phyloP scores from a whole-genome alignment of 2,329 filamentous ascomycete genomes.

The Huntiella bhutanensis region DNA sequence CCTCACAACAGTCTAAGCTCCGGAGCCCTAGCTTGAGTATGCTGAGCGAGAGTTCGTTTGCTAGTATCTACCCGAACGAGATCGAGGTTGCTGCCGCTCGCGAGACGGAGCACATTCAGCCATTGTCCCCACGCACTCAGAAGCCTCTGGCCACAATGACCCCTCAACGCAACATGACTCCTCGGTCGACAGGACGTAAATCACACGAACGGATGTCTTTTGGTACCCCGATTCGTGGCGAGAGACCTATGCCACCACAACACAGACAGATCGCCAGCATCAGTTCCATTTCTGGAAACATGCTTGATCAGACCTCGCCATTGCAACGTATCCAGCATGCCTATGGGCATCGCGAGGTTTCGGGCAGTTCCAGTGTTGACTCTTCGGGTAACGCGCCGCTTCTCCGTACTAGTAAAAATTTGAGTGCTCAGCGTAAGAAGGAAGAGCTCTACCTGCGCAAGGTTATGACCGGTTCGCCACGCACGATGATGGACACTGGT shows the following conservation, averaged over 20 bases:
- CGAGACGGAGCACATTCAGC: conserved; percentile 1
- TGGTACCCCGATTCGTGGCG: conserved; percentile 5
- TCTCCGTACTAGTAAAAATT: conserved; percentile 18
- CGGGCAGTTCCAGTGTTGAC: conserved; percentile 15
- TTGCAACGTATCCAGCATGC: conserved; percentile 28
- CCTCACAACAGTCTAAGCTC: conserved; percentile 17
- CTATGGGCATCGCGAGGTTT: conserved; percentile 13
- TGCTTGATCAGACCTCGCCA: conserved; percentile 28
- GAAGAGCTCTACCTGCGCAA: conserved; percentile 20
- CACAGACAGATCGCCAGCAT: conserved; percentile 13
- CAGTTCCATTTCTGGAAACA: conserved; percentile 23
- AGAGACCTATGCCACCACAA: not conserved
- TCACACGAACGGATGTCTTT: not conserved
- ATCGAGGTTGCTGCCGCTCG: not conserved
- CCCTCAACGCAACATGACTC: conserved; percentile 2
- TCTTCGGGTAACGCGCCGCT: conserved; percentile 12
- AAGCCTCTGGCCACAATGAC: not conserved
- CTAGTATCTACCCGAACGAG: conserved; percentile 38
- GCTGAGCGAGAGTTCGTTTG: conserved; percentile 48
- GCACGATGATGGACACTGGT: conserved; percentile 24
- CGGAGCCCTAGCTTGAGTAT: conserved; percentile 43
- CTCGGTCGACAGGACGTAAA: conserved; percentile 1
- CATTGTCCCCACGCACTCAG: not conserved
- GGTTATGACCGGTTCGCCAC: conserved; percentile 27
- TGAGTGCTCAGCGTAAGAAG: conserved; percentile 25